These are phyloP conservation scores for Cymbidium sinense DNA, from an alignment of 106 monocot genomes.

Conservation along the genomic window DNA sequence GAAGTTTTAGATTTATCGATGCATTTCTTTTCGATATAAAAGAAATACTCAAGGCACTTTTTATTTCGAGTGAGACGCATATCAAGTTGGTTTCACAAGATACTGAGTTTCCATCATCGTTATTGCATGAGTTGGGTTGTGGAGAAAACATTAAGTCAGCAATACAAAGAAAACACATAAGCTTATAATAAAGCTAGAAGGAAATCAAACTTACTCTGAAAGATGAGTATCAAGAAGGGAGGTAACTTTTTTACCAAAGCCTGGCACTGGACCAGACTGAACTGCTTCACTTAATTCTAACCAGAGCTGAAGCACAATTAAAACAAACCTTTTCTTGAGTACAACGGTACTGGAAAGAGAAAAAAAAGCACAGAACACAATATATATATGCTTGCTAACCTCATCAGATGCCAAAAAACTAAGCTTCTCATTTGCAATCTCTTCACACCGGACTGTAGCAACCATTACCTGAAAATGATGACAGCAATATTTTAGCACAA, in stretches of 20 bases:
- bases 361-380: neutral
- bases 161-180: too few relatives aligned
- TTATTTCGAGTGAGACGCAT: too few relatives aligned
- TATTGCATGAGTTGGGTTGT: too few relatives aligned
- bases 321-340: neutral
- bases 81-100: too few relatives aligned
- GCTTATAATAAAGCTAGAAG: too few relatives aligned
- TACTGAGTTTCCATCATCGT: too few relatives aligned
- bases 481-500: neutral
- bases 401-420: constrained; percentile 35
- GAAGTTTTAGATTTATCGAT: too few relatives aligned
- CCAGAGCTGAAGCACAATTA: constrained; percentile 40
- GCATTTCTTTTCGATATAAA: too few relatives aligned
- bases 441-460: constrained; percentile 55
- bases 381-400: constrained; percentile 16
- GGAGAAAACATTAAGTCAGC: too few relatives aligned
- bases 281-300: constrained; percentile 49
- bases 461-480: constrained; percentile 40
- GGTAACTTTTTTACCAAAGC: constrained; percentile 67
- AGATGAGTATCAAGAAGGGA: constrained; percentile 48
- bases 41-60: too few relatives aligned
- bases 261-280: constrained; percentile 44
- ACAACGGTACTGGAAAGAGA: neutral
- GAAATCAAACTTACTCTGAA: constrained; percentile 37
- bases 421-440: constrained; percentile 57